Percentiles rank a stretch among this genome's conserved stretches.
These are phyloP conservation scores for Crithidia brevicula DNA, from an alignment of 208 protist species.

Conservation along the genomic window DNA sequence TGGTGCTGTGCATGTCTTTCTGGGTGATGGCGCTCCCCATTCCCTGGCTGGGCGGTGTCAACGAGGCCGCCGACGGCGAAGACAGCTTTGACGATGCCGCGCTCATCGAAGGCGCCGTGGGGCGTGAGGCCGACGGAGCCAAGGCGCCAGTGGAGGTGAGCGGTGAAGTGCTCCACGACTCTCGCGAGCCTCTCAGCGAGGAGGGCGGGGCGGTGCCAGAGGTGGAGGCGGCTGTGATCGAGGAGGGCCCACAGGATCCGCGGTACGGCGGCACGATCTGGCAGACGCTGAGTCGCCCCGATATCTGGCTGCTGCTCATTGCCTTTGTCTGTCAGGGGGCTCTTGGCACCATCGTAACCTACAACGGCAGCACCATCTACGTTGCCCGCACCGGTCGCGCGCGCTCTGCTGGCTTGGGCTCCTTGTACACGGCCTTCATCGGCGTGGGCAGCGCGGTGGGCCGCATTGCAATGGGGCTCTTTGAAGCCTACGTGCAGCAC, in stretches of 20 bases:
- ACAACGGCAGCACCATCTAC: slow-evolving; percentile 74
- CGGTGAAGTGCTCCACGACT: slow-evolving; percentile 14
- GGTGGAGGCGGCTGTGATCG: slow-evolving; percentile 18
- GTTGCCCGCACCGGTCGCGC: slow-evolving; percentile 53
- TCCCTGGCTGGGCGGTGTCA: slow-evolving; percentile 55
- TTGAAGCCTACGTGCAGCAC: slow-evolving; percentile 71
- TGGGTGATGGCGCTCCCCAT: slow-evolving; percentile 57
- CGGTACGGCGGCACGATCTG: slow-evolving; percentile 56
- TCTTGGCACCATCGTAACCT: slow-evolving; percentile 62
- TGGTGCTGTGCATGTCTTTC: slow-evolving; percentile 45
- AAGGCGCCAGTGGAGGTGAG: slow-evolving; percentile 6
- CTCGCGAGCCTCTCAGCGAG: background rate
- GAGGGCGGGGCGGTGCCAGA: background rate
- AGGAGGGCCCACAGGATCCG: slow-evolving; percentile 52
- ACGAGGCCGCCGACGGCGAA: slow-evolving; percentile 31
- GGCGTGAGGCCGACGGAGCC: background rate
- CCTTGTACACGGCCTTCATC: slow-evolving; percentile 71
- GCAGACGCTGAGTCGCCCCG: slow-evolving; percentile 32
- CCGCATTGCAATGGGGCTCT: slow-evolving; percentile 61
- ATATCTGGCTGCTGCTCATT: slow-evolving; percentile 63
- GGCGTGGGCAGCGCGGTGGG: slow-evolving; percentile 64
- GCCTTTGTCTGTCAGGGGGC: slow-evolving; percentile 58
- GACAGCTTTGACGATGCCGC: slow-evolving; percentile 17
- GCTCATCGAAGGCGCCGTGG: background rate
- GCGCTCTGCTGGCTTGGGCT: slow-evolving; percentile 40